These are phyloP conservation scores for Lycium ferocissimum DNA, from an alignment of 257 asterid genomes.

Conservation along the genomic window DNA sequence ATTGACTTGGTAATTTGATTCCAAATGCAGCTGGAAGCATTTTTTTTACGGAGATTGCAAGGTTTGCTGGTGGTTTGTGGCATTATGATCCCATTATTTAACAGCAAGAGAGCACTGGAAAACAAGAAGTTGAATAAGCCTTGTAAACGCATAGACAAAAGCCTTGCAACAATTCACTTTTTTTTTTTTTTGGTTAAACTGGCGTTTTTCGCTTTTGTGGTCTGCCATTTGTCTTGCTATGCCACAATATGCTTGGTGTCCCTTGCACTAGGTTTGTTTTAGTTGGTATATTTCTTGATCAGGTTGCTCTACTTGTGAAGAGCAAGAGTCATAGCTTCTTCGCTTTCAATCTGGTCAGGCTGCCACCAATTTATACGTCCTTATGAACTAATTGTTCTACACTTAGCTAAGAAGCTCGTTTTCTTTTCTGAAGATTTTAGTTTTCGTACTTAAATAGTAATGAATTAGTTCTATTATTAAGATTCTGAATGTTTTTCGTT, in stretches of 20 bases:
- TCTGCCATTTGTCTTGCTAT: neutral
- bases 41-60: slow-evolving; percentile 1
- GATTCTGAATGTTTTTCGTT: neutral
- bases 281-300: neutral
- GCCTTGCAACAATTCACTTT: neutral
- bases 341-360: neutral
- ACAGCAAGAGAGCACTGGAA: slow-evolving; percentile 12
- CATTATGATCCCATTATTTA: neutral
- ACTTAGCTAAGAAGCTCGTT: neutral
- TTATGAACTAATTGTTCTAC: no score
- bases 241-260: neutral
- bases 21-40: slow-evolving; percentile 9
- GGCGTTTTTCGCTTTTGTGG: neutral
- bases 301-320: neutral
- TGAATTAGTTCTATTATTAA: neutral
- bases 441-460: neutral
- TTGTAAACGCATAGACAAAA: neutral
- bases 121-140: slow-evolving; percentile 7
- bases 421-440: no score
- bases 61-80: slow-evolving; percentile 5
- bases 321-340: neutral
- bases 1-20: slow-evolving; percentile 27
- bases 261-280: slow-evolving; percentile 3
- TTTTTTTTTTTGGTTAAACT: slow-evolving; percentile 16
- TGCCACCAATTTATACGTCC: neutral